These are phyloP conservation scores for Zalaria obscura DNA, from an alignment of 2,329 filamentous ascomycete species.

Conservation along the genomic window DNA sequence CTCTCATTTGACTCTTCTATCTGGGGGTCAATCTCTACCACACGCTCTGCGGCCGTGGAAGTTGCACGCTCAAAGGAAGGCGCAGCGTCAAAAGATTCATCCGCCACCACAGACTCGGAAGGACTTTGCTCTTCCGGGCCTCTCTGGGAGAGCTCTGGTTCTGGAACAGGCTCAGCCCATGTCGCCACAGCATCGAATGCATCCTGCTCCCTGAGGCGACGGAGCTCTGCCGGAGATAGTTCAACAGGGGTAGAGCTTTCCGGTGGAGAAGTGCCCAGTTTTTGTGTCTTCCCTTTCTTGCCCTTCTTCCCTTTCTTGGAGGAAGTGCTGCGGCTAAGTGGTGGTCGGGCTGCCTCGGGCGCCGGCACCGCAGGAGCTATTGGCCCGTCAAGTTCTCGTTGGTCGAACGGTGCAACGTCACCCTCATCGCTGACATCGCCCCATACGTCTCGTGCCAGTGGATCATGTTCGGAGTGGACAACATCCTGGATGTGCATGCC, in stretches of 20 bases:
- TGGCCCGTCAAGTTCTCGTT: not conserved
- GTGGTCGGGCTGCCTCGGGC: not conserved
- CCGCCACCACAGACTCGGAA: no score
- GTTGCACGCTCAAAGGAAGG: not conserved
- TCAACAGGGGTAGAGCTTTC: no score
- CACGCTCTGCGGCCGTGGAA: not conserved
- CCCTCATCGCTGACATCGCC: slow-evolving; percentile 2
- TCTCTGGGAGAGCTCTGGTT: not conserved
- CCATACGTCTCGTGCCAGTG: slow-evolving; percentile 4
- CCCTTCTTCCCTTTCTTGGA: slow-evolving; percentile 12
- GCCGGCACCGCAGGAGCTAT: not conserved
- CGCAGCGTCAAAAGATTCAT: no score
- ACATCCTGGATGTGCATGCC: not conserved
- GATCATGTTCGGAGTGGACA: slow-evolving; percentile 1
- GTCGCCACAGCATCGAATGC: not conserved
- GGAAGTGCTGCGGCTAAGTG: not conserved
- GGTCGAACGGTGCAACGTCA: not conserved
- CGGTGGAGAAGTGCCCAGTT: not conserved
- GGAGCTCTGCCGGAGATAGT: no score
- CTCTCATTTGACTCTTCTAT: no score
- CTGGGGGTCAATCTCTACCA: no score
- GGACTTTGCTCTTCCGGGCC: no score
- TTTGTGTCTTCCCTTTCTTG: slow-evolving; percentile 4
- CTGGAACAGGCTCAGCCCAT: not conserved
- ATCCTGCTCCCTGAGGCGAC: not conserved